A percentile compares a stretch with the other conserved stretches of the same genome.
Evolutionary conservation across 768 basidiomycete species (phyloP).

Genomic region (Crucibulum laeve): DNA sequence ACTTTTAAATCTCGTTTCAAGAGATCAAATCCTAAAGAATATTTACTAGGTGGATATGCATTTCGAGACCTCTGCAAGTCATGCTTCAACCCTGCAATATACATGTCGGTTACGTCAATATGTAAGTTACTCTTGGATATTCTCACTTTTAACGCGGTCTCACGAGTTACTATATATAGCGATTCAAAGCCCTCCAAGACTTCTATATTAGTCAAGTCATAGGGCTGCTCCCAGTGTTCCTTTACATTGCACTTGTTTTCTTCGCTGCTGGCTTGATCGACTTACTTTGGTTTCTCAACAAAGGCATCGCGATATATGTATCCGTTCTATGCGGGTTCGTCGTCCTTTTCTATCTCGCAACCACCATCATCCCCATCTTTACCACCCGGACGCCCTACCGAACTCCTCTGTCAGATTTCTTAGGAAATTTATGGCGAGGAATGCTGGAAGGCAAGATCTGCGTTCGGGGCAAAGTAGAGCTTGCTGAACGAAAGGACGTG

Average conservation of each 20-base stretch:
- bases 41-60: constrained; percentile 1
- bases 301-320: constrained; percentile 11
- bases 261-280: constrained; percentile 12
- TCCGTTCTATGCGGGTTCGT: constrained; percentile 9
- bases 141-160: not conserved
- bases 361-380: constrained; percentile 10
- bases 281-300: constrained; percentile 11
- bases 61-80: not conserved
- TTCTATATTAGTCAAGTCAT: constrained; percentile 8
- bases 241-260: constrained; percentile 9
- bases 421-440: constrained; percentile 11
- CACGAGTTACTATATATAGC: constrained; percentile 1
- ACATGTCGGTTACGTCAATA: constrained; percentile 11
- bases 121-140: constrained; percentile 1
- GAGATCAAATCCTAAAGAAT: not conserved
- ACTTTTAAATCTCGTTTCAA: not conserved
- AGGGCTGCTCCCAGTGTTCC: constrained; percentile 7
- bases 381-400: constrained; percentile 11
- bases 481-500: constrained; percentile 8
- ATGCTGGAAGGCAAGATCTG: not conserved
- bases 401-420: constrained; percentile 9
- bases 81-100: constrained; percentile 1
- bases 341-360: constrained; percentile 6
- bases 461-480: constrained; percentile 7
- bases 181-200: constrained; percentile 2